A percentile compares a stretch with the other conserved stretches of the same genome.
Conservation (phyloP, 2,329 filamentous ascomycete genomes). For the Thielaviopsis cerberus region DNA sequence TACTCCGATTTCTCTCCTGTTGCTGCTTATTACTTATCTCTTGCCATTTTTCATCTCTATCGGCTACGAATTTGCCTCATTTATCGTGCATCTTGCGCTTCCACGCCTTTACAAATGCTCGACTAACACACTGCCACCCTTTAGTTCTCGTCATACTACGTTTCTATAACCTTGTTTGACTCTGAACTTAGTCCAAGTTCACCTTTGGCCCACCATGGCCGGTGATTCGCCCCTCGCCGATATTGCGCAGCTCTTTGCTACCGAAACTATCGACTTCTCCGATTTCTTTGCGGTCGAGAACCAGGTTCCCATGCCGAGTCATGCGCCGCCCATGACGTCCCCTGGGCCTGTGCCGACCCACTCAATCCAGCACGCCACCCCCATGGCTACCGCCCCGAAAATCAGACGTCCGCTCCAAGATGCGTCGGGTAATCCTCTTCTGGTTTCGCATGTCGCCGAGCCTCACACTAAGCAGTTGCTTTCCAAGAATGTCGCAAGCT, state of each 20-base stretch:
- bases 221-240: not conserved
- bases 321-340: not conserved
- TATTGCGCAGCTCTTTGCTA: not conserved
- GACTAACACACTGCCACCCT: not conserved
- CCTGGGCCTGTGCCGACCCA: not conserved
- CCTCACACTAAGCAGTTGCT: not conserved
- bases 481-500: not conserved
- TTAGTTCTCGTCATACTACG: not conserved
- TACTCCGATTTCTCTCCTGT: not conserved
- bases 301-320: not conserved
- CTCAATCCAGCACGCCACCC: not conserved
- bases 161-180: not conserved
- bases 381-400: not conserved
- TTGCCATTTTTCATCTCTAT: not conserved
- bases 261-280: not conserved
- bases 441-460: not conserved
- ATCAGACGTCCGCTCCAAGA: not conserved
- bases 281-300: not conserved
- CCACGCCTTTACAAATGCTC: not conserved
- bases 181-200: not conserved
- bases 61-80: not conserved
- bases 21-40: not conserved
- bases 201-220: not conserved
- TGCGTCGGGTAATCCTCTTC: not conserved
- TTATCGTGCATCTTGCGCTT: not conserved